These are phyloP conservation scores for Pseudocercospora eumusae DNA, from an alignment of 2,329 filamentous ascomycete species.

Conservation along the genomic window DNA sequence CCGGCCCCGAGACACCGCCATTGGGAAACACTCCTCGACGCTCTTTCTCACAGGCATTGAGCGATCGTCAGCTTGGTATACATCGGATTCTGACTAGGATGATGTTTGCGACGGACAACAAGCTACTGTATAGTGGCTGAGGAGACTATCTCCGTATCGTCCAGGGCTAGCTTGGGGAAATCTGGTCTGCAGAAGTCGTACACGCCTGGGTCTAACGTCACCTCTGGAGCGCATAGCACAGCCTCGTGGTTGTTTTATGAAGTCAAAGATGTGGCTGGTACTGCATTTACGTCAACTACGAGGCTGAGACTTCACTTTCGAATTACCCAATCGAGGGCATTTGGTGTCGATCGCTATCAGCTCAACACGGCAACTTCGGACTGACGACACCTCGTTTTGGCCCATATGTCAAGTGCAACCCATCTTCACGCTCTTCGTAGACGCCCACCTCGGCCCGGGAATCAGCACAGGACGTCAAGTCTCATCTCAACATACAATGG, in stretches of 20 bases:
- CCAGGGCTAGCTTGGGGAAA: not conserved
- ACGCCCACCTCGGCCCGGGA: not conserved
- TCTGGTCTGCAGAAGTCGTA: not conserved
- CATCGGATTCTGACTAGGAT: not conserved
- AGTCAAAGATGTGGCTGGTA: constrained; percentile 1
- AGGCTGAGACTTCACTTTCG: not conserved
- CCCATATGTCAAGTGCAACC: not conserved
- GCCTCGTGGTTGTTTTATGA: constrained; percentile 6
- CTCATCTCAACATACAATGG: constrained; percentile 6
- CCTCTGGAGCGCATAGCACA: constrained; percentile 2
- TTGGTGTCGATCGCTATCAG: not conserved
- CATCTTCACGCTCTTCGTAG: not conserved
- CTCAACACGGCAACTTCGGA: not conserved
- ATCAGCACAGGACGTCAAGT: not conserved
- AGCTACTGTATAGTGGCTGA: not conserved
- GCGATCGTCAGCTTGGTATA: constrained; percentile 4
- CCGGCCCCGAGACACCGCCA: constrained; percentile 3
- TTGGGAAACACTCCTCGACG: constrained; percentile 5
- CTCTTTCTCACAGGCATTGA: not conserved
- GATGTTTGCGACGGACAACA: not conserved
- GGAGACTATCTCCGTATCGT: constrained; percentile 2
- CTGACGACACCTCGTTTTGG: not conserved
- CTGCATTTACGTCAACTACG: not conserved
- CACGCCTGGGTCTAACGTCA: not conserved
- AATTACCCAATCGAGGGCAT: not conserved